These are phyloP conservation scores for Aspergillus sp. DNA, from an alignment of 2,329 filamentous ascomycete genomes.

Conservation along the genomic window DNA sequence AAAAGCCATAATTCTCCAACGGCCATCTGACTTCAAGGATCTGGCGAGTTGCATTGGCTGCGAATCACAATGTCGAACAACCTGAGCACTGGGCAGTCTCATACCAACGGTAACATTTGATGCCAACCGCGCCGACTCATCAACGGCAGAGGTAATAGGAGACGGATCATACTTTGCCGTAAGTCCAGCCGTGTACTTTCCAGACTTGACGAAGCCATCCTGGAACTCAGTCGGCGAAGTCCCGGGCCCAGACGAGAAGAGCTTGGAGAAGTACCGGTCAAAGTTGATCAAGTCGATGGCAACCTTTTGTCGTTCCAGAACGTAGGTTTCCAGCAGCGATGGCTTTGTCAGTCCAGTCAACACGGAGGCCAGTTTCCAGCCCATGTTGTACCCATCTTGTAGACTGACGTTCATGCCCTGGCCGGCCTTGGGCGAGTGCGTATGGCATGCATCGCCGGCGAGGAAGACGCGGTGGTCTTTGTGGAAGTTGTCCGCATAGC, in stretches of 20 bases:
- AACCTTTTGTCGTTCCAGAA: constrained; percentile 46
- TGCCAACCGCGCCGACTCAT: constrained; percentile 30
- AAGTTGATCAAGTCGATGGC: constrained; percentile 56
- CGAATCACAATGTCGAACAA: constrained; percentile 55
- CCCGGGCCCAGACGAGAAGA: constrained; percentile 44
- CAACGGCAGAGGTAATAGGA: constrained; percentile 34
- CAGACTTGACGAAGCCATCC: constrained; percentile 52
- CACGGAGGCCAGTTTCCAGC: constrained; percentile 52
- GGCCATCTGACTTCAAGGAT: constrained; percentile 46
- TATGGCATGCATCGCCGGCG: constrained; percentile 61
- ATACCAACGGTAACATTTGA: constrained; percentile 39
- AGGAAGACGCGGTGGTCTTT: constrained; percentile 61
- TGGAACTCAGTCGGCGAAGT: constrained; percentile 46
- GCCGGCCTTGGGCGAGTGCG: constrained; percentile 64
- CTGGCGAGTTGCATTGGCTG: constrained; percentile 47
- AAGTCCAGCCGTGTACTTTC: constrained; percentile 55
- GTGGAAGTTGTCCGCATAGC: constrained; percentile 63
- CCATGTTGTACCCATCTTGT: constrained; percentile 56
- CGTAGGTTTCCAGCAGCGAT: constrained; percentile 47
- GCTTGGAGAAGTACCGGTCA: constrained; percentile 48
- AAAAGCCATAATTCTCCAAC: constrained; percentile 49
- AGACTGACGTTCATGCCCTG: constrained; percentile 52
- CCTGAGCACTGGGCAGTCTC: constrained; percentile 49
- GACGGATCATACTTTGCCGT: constrained; percentile 51
- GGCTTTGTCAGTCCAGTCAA: constrained; percentile 40